phyloP scores from a whole-genome alignment of 495 filamentous ascomycete genomes.

The Penicillium egyptiacum region DNA sequence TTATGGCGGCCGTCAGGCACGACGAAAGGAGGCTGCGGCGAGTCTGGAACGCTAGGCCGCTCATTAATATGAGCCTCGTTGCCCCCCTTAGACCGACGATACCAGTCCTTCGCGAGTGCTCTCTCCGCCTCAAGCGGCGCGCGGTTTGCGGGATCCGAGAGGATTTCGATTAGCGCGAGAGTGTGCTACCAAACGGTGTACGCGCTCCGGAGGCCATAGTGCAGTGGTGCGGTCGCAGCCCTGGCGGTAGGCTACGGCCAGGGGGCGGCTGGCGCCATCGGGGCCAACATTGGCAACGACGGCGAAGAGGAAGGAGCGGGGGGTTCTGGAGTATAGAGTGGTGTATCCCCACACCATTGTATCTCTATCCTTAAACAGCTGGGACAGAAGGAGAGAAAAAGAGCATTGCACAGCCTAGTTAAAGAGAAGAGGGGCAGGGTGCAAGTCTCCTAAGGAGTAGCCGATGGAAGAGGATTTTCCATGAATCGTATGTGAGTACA shows the following conservation, averaged over 20 bases:
- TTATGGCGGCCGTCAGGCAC: background rate
- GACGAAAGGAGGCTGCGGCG: slow-evolving; percentile 17
- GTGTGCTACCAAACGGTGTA: slow-evolving; percentile 16
- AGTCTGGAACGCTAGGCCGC: slow-evolving; percentile 18
- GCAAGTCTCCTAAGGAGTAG: no score
- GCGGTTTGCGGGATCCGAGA: slow-evolving; percentile 20
- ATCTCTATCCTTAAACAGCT: background rate
- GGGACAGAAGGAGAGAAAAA: slow-evolving; percentile 1
- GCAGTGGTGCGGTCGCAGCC: slow-evolving; percentile 13
- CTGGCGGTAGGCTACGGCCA: slow-evolving; percentile 25
- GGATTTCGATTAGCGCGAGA: slow-evolving; percentile 18
- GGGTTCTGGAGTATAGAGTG: slow-evolving; percentile 7
- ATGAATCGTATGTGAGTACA: no score
- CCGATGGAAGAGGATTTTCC: no score
- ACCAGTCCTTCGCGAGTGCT: slow-evolving; percentile 10
- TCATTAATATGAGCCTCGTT: slow-evolving; percentile 6
- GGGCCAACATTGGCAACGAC: slow-evolving; percentile 24
- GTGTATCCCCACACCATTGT: slow-evolving; percentile 11
- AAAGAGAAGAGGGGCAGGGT: no score
- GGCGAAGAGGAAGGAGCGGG: slow-evolving; percentile 23
- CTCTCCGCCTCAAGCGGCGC: slow-evolving; percentile 20
- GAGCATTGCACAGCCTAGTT: background rate
- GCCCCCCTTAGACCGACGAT: slow-evolving; percentile 15
- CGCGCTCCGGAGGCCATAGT: background rate
- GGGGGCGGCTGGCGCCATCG: slow-evolving; percentile 16